Base-by-base conservation (phyloP, 768 basidiomycete genomes). In the Tylopilus intermedius region DNA sequence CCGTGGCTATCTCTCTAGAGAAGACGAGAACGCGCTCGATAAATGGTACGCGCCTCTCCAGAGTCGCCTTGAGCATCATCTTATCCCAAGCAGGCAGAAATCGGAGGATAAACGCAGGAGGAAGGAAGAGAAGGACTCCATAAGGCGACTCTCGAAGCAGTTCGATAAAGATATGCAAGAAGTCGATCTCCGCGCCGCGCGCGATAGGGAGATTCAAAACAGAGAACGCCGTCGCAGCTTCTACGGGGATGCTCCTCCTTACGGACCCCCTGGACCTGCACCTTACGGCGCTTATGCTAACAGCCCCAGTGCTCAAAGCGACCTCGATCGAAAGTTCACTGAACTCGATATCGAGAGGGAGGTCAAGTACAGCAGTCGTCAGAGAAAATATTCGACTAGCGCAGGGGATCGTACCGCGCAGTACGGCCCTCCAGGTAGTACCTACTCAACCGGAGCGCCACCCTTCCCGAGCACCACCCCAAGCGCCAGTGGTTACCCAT, bases 141-240 rank as follows among this genome's bases (percentile, higher is more conserved):
- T 70, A 22, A 76, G 66, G 61, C 71, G 74, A 24, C 63, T 72
- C 47, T 66, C 64, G 47, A 71, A 67, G 49, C 66, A 64, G 32
- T 75, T 68, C 38, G 75, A 76, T 26, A 71, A 66, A 42, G 76
- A 74, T 18, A 67, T 78, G 57, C 69, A 76, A 48, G 82, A 84
- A 26, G 71, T 73, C 37, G 80, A 83, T n/a, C 69, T 81, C 27
- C 77, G 77, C 45, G 70, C 74, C 27, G 81, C 79, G 24, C 80
- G 83, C 42, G 84, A 83, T 56, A 73, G 75, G 39, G 83, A 85
- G 62, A 71, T 74, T 5, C 72, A 79, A 43, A 64, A 59, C 14
- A 64, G 67, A 48, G 79, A 83, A 61, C 76, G 81, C 45, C 76
- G 81, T 46, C 79, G 75, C 60, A 84, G 81, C 59, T 77, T 81